Percentiles rank a stretch among this genome's conserved stretches.
Evolutionary conservation across 768 basidiomycete species (phyloP).

Genomic region (Tremella mesenterica): DNA sequence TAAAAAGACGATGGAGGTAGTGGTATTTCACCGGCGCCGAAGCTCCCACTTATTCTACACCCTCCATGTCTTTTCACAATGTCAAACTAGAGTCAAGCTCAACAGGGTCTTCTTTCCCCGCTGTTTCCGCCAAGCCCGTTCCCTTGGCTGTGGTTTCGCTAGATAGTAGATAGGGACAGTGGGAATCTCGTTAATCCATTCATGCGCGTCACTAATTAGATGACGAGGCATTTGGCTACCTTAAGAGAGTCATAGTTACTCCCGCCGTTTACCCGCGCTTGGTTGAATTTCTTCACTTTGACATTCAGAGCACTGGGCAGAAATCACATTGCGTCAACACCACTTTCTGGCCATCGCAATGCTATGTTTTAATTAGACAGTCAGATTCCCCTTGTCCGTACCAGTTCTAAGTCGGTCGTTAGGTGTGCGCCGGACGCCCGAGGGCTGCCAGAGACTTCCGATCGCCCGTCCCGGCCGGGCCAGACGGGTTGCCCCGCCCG

Average conservation of each 20-base stretch:
- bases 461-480: conserved; percentile 48
- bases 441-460: conserved; percentile 53
- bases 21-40: conserved; percentile 70
- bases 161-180: conserved; percentile 49
- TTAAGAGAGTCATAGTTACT: conserved; percentile 76
- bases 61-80: conserved; percentile 74
- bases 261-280: conserved; percentile 71
- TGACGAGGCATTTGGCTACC: conserved; percentile 69
- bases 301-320: conserved; percentile 76
- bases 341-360: conserved; percentile 54
- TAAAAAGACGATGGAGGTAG: conserved; percentile 72
- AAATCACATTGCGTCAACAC: conserved; percentile 74
- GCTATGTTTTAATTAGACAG: conserved; percentile 79
- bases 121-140: conserved; percentile 15
- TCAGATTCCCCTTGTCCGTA: conserved; percentile 74
- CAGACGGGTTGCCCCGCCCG: conserved; percentile 55
- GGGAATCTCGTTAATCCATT: conserved; percentile 37
- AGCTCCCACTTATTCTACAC: conserved; percentile 76
- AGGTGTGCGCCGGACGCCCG: conserved; percentile 57
- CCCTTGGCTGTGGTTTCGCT: conserved; percentile 49
- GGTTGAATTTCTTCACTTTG: conserved; percentile 72
- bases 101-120: conserved; percentile 74
- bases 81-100: conserved; percentile 80
- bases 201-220: conserved; percentile 35
- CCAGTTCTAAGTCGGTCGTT: conserved; percentile 68